Evolutionary conservation across 1,139 yeast genomes (phyloP), one percentile per base, ranked within the genome.

Genomic region (Hyphopichia wangnamkhiaoensis): DNA sequence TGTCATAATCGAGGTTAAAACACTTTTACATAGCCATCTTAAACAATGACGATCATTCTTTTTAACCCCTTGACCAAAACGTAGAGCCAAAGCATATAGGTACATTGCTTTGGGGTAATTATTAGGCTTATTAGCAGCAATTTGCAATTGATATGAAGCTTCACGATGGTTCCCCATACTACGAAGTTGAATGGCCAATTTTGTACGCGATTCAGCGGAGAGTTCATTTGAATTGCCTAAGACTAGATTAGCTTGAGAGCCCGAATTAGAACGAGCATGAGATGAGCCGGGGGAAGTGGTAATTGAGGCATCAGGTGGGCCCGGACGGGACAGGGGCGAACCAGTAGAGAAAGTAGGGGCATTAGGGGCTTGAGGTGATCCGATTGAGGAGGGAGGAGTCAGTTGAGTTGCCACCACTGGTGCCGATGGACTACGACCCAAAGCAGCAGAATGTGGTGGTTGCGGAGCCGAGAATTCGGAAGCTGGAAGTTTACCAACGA

Each of bases 51-150:
- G 53, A 34, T 79, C 76, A 54, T 83, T 83, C 43, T 73, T 76
- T 21, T 79, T 71, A 13, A 83, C 80, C 0, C 95, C 95, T 61
- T 82, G 82, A 1, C 94, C 95, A 41, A 76, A 69, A 40, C 85
- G 68, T 24, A 86, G 61, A 0, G 93, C 84, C 48, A 84, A 61
- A 0, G 91, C 88, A 55, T 85, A 86, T 28, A 84, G 58, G 35
- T 81, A 72, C 84, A 81, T 84, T 1, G 93, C 95, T 38, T 57
- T 56, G 1, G 72, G 66, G 33, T 82, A 79, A 47, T 71, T 71
- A 47, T 76, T 74, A 2, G 90, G 89, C 28, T 64, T 61, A 45
- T 69, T 72, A 1, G 88, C 83, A 2, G 84, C 82, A 27, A 77
- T 68, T 47, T 80, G 83, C 44, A 86, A 63, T 50, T 82, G 88